Evolutionary conservation across 225 moss, liverwort and hornwort genomes (phyloP), one percentile per base, ranked within the genome.

Genomic region (Marchantia polymorpha): DNA sequence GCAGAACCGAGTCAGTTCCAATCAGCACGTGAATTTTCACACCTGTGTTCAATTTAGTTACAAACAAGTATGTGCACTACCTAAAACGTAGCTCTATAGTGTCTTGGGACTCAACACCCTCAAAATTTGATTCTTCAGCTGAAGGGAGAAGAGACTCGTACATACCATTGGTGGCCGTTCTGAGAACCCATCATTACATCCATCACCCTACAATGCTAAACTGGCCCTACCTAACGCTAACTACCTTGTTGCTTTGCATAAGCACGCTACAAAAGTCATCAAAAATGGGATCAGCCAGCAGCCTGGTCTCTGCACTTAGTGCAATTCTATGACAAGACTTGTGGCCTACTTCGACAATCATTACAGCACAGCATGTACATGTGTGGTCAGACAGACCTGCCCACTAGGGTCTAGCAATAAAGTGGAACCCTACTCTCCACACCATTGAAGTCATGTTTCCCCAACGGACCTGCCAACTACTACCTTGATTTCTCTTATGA

Each of bases 231-330:
- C 64, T 77, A 78, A 56, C 71, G n/a, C 78, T 74, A 74, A 20
- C 75, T 59, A 77, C 12, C 77, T 77, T 72, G 70, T 78, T 80
- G 61, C 75, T 31, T 71, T 69, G 83, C 25, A 50, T 75, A 29
- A 79, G 52, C 79, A 79, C 79, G 70, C 83, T 80, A 83, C 80
- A 83, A 79, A 80, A 83, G 82, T 83, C 39, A 46, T 71, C 83
- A 83, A 83, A 83, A 80, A 77, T 83, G 80, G 83, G 83, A 74
- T 76, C 79, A 71, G 72, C 72, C 80, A 72, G 63, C 46, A 64
- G 71, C 72, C 76, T 63, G 48, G 79, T 68, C 74, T 68, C 55
- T 72, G 53, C 82, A 64, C 66, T 79, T 75, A 6, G 83, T 48
- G 83, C 80, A 72, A 59, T 64, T 60, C 53, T 39, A 50, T 64